Conservation (phyloP, 1,284 basidiomycete genomes). For the Tilletia setariae region DNA sequence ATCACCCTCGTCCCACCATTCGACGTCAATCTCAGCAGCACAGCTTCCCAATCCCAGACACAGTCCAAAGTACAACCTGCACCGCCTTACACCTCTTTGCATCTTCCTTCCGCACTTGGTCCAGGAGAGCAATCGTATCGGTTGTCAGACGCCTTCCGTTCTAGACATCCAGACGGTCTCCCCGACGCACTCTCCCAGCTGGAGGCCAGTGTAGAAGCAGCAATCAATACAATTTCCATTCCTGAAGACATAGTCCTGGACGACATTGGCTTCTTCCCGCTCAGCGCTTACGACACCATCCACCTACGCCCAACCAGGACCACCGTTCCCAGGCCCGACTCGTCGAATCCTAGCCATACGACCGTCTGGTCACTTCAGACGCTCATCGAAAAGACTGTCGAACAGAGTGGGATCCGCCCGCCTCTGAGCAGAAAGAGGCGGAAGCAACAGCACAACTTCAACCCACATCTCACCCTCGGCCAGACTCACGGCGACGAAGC, state of each 20-base stretch:
- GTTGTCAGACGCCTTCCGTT: not conserved
- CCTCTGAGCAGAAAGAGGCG: not conserved
- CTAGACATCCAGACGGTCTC: not conserved
- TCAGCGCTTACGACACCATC: conserved; percentile 4
- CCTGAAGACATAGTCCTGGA: not conserved
- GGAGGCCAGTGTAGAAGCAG: not conserved
- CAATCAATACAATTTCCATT: not conserved
- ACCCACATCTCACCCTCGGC: conserved; percentile 7
- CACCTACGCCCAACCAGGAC: not conserved
- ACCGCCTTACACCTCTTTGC: not conserved
- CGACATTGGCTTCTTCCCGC: not conserved
- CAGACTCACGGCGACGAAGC: not conserved
- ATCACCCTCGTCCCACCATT: conserved; percentile 5
- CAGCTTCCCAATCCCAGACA: not conserved
- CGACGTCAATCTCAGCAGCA: not conserved
- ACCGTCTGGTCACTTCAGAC: not conserved
- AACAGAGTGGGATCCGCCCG: not conserved
- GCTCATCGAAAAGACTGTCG: not conserved
- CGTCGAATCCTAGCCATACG: not conserved
- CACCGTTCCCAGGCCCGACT: not conserved
- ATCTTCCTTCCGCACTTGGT: not conserved
- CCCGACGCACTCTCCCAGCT: not conserved
- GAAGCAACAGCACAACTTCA: not conserved
- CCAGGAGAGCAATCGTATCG: not conserved
- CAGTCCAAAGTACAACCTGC: not conserved